A percentile compares a stretch with the other conserved stretches of the same genome.
Evolutionary conservation across 106 monocot species (phyloP).

Genomic region (Triglochin maritima): DNA sequence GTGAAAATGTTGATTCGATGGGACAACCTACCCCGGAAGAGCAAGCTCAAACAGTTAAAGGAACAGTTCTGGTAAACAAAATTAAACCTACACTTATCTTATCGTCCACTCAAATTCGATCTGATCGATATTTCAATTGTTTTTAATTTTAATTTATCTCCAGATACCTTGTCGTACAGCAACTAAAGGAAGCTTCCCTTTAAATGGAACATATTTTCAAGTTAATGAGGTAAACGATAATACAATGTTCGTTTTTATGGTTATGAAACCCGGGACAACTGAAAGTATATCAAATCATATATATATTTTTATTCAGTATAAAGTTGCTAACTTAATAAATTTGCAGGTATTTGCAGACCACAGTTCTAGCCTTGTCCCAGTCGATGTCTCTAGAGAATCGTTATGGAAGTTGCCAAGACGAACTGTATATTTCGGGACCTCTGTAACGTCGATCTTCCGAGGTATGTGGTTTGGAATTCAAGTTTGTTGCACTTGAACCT

Average conservation of each 20-base stretch:
- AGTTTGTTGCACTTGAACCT: background rate
- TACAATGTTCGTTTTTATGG: no score
- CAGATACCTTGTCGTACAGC: constrained; percentile 63
- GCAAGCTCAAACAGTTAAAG: constrained; percentile 41
- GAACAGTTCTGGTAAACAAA: constrained; percentile 53
- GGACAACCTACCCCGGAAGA: constrained; percentile 51
- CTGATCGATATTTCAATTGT: background rate
- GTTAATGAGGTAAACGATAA: constrained; percentile 40
- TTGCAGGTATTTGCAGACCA: constrained; percentile 76
- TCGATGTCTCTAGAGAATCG: constrained; percentile 38
- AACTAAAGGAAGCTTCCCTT: constrained; percentile 50
- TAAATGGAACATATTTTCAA: constrained; percentile 59
- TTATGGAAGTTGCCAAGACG: constrained; percentile 67
- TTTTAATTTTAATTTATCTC: background rate
- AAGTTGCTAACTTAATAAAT: no score
- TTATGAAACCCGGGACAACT: background rate
- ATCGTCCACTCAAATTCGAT: background rate
- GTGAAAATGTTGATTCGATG: constrained; percentile 61
- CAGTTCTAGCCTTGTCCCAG: constrained; percentile 34
- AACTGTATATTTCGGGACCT: constrained; percentile 74
- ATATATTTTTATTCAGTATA: no score
- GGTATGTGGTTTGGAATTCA: constrained; percentile 12
- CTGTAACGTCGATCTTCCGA: constrained; percentile 58
- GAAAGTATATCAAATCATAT: background rate
- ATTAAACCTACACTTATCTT: background rate